Evolutionary conservation across 192 early-diverging fungal genomes (phyloP).

Genomic region (Spizellomyces sp.): DNA sequence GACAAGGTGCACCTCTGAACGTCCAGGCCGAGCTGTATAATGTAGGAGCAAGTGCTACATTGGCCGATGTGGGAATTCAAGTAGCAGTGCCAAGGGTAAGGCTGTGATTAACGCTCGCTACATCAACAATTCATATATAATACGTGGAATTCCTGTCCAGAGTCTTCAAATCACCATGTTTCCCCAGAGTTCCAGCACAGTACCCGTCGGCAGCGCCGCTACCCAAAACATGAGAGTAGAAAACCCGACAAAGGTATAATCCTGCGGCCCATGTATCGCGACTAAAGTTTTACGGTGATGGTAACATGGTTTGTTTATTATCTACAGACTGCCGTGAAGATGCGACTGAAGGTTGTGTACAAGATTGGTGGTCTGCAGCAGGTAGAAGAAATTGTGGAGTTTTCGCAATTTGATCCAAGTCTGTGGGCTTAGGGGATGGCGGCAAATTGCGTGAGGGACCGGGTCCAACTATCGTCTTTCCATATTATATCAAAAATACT

Average conservation of each 20-base stretch:
- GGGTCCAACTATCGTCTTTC: no score
- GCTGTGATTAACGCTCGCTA: background rate
- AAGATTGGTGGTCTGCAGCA: conserved; percentile 16
- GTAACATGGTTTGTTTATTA: background rate
- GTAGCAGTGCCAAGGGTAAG: conserved; percentile 89
- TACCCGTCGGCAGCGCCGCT: conserved; percentile 63
- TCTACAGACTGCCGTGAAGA: conserved; percentile 38
- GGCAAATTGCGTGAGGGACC: no score
- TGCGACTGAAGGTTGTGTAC: conserved; percentile 51
- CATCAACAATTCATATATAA: conserved; percentile 4
- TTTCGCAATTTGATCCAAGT: conserved; percentile 45
- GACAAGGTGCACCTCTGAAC: conserved; percentile 58
- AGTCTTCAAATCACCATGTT: conserved; percentile 85
- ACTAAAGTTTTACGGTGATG: background rate
- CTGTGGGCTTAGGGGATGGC: conserved; percentile 34
- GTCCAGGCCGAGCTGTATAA: conserved; percentile 75
- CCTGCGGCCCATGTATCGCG: no score
- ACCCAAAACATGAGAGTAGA: conserved; percentile 84
- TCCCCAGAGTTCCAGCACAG: conserved; percentile 68
- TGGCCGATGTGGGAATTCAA: conserved; percentile 76
- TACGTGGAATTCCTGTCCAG: conserved; percentile 15
- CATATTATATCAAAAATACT: no score
- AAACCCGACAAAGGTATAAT: conserved; percentile 71
- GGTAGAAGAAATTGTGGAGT: conserved; percentile 56
- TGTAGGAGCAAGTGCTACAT: conserved; percentile 47